Base-by-base conservation (phyloP, 306 rosid species). In the Cucurbita pepo region DNA sequence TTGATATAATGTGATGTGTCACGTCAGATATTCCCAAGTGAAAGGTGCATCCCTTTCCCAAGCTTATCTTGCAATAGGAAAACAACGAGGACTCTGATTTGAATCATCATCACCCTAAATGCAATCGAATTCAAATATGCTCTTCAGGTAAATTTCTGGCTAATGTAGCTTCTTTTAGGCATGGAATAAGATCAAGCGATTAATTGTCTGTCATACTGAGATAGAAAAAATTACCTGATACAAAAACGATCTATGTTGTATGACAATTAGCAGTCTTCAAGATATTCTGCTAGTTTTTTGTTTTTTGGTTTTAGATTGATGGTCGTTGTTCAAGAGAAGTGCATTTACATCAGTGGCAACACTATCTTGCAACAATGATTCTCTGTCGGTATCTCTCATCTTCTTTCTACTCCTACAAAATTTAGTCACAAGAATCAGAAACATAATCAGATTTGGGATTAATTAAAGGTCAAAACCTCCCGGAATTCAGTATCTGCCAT, bases 401-500 rank as follows among this genome's bases (percentile, higher is more conserved):
- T 83, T 86, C 87, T 76, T 86, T 30, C 48, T 54, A 64, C 76
- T 80, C 77, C 89, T 88, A 71, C 56, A 78, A 37, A 54, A 77
- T 19, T 73, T 6, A 15, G 22, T 1, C 6, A 58, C 14, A 56
- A 47, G 37, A 25, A 56, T 30, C 16, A 50, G n/a, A 78, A 58
- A 16, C 58, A 9, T 21, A 3, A 30, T 30, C 3, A 13, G 34
- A 18, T 51, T 16, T 48, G 21, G 21, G 30, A 48, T 58, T 75
- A 34, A 59, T 36, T 30, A 2, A 2, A 30, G 69, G 25, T 51
- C 60, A 79, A 53, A 60, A 57, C 47, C 62, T 22, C 19, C 6
- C 9, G 9, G 69, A 64, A 41, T 62, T 25, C 36, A 69, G 71
- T 43, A 73, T 53, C 72, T 62, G 67, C 38, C 56, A 69, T 62